Conservation (phyloP, 352 stramenopile genomes). For the Globisporangium abappressorium region DNA sequence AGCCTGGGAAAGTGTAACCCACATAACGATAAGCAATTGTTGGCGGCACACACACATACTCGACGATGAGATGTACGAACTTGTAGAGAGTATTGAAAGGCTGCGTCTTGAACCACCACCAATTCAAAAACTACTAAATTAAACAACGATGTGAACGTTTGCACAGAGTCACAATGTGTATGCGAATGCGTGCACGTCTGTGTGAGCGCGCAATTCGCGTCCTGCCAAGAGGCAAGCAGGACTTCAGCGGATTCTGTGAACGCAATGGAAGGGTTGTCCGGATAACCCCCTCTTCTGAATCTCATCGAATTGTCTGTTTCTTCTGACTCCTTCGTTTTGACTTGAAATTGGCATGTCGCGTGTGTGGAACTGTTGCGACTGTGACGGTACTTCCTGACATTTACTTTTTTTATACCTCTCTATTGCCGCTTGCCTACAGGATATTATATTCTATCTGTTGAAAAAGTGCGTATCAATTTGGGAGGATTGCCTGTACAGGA, state of each 20-base stretch:
- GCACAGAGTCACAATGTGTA: not conserved
- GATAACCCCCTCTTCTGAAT: not conserved
- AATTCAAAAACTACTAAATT: not conserved
- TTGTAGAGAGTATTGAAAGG: not conserved
- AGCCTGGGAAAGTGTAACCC: no score
- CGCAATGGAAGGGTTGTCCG: not conserved
- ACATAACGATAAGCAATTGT: not conserved
- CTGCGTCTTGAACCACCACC: not conserved
- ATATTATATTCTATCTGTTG: conserved; percentile 3
- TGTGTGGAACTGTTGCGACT: not conserved
- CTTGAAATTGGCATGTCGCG: not conserved
- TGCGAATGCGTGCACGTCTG: not conserved
- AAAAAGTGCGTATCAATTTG: not conserved
- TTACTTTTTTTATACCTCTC: conserved; percentile 1
- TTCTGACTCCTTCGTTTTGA: not conserved
- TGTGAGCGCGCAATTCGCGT: not conserved
- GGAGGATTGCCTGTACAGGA: no score
- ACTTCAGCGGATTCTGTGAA: no score
- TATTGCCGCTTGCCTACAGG: not conserved
- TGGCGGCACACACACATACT: not conserved
- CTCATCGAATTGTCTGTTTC: not conserved
- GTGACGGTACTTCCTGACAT: not conserved
- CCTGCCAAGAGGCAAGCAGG: no score
- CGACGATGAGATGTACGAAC: no score
- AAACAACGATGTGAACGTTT: not conserved